Evolutionary conservation across 2,329 filamentous ascomycete species (phyloP), one percentile per base, ranked within the genome.

Genomic region (Colletotrichum sojae): DNA sequence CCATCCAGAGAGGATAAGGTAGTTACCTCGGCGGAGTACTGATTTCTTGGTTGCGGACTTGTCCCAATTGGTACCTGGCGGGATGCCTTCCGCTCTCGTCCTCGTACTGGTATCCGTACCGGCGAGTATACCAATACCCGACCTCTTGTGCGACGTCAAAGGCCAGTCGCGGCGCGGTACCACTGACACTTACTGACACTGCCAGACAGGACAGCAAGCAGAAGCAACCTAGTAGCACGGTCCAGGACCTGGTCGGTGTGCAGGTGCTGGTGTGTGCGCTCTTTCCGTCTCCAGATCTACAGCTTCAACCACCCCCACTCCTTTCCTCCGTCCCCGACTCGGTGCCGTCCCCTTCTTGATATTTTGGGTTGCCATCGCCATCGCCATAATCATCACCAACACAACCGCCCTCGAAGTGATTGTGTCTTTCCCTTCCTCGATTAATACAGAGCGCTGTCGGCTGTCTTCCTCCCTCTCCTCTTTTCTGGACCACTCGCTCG

Each of bases 31-130:
- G 58, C 48, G 48, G 12, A n/a, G 22, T 51, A 56, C 39, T 58
- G 53, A 36, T 63, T 55, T 67, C 31, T 55, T 48, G 59, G 59
- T n/a, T 54, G 49, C n/a, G n/a, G 25, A 48, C 51, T 65, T 65
- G 40, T 48, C 55, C 55, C 55, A 56, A 51, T 56, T 12, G 43
- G 49, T 65, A 53, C 20, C 61, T 48, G 31, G 31, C 15, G 31
- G 31, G 31, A 36, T 36, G 31, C 27, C 52, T 59, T 66, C 61
- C n/a, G 49, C 62, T 45, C 49, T 66, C 36, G 40, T 65, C 62
- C n/a, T 40, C 10, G 49, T 56, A 59, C 61, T 52, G 27, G 31
- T 36, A 25, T 25, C 22, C 22, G 22, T 25, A 36, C 31, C 31
- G 31, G 31, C 31, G 31, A 8, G 31, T 36, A 36, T 8, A 3